Evolutionary conservation across 768 basidiomycete species (phyloP).

Genomic region (Cystofilobasidium capitatum): DNA sequence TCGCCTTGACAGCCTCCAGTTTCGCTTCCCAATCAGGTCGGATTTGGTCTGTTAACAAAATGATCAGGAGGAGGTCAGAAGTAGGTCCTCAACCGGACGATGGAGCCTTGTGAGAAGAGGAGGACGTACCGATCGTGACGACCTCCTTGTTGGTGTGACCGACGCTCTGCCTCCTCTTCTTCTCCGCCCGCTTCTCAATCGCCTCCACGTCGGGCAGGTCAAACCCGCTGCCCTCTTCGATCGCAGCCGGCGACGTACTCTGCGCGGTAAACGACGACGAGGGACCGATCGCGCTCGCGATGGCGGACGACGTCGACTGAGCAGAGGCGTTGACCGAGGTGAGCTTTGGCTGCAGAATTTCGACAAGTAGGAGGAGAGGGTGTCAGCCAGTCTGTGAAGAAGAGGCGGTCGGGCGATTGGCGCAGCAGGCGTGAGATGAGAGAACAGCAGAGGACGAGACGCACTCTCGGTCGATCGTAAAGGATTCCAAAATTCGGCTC

Average conservation of each 20-base stretch:
- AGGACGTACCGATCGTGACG: constrained; percentile 69
- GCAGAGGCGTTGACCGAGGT: neutral
- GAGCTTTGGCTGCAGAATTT: neutral
- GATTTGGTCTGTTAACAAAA: constrained; percentile 62
- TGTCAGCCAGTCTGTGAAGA: too few relatives aligned
- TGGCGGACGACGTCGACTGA: neutral
- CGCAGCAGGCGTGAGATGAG: neutral
- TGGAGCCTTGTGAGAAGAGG: constrained; percentile 23
- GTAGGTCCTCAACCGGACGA: too few relatives aligned
- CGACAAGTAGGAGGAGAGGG: neutral
- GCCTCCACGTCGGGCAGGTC: constrained; percentile 1
- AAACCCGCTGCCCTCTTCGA: constrained; percentile 1
- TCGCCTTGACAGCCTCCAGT: constrained; percentile 82
- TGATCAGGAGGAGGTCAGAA: neutral
- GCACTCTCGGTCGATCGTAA: constrained; percentile 66
- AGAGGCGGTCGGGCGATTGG: too few relatives aligned
- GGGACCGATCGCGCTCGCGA: neutral
- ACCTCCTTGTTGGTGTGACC: constrained; percentile 78
- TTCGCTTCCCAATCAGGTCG: constrained; percentile 98
- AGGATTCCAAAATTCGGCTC: constrained; percentile 94
- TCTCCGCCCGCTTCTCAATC: constrained; percentile 27
- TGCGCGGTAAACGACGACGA: neutral
- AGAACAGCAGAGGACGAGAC: constrained; percentile 38
- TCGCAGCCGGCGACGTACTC: neutral
- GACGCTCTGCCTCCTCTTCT: constrained; percentile 63